Evolutionary conservation across 345 rosid species (phyloP).

Genomic region (Citrus maxima): DNA sequence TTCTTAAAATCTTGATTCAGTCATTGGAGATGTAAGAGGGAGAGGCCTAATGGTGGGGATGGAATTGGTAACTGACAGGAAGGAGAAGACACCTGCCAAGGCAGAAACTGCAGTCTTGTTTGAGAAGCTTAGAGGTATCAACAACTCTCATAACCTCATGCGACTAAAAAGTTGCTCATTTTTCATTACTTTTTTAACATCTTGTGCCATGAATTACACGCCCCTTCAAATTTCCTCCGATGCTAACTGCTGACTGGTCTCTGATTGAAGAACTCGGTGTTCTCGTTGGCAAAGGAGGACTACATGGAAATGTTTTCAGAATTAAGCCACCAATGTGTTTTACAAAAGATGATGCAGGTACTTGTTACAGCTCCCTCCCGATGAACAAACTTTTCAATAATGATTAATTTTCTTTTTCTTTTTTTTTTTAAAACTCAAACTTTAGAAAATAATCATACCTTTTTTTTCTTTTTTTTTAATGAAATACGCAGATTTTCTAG

Average conservation of each 20-base stretch:
- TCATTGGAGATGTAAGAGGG: constrained; percentile 92
- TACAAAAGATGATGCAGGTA: constrained; percentile 89
- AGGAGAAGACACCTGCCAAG: constrained; percentile 83
- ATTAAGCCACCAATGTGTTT: constrained; percentile 97
- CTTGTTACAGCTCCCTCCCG: not conserved
- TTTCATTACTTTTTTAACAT: not conserved
- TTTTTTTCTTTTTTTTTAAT: not conserved
- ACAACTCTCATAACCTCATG: not conserved
- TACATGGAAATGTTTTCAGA: constrained; percentile 85
- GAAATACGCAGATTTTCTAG: constrained; percentile 57
- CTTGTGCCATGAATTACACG: not conserved
- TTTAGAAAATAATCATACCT: not conserved
- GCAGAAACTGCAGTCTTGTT: constrained; percentile 72
- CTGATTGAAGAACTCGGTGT: constrained; percentile 63
- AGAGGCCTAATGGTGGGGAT: constrained; percentile 87
- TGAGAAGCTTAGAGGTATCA: constrained; percentile 79
- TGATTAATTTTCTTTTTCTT: no score
- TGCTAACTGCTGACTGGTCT: constrained; percentile 9
- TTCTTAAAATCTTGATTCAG: constrained; percentile 31
- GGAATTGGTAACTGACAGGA: constrained; percentile 77
- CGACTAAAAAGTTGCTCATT: not conserved
- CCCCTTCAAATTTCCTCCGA: not conserved
- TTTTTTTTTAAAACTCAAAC: not conserved
- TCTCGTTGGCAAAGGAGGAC: constrained; percentile 88
- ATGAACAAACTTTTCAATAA: not conserved